These are phyloP conservation scores for Coelastrella sp. DNA, from an alignment of 139 green algal genomes.

Conservation along the genomic window DNA sequence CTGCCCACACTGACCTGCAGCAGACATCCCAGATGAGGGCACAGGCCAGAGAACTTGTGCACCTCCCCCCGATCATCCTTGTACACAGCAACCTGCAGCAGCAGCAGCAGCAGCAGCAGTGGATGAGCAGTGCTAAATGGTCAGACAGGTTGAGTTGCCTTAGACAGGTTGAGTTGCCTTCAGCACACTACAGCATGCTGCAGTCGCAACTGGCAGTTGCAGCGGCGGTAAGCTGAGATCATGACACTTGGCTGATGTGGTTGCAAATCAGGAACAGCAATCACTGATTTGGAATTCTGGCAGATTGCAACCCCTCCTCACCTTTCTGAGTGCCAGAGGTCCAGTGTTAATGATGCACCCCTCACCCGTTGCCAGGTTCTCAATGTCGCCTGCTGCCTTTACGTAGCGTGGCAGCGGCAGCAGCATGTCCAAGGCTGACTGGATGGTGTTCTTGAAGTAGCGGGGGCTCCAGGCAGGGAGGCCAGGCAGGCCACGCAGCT, in stretches of 20 bases:
- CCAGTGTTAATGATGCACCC: slow-evolving; percentile 43
- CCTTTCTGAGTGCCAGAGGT: slow-evolving; percentile 36
- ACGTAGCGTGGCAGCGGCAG: slow-evolving; percentile 44
- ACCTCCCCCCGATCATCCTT: slow-evolving; percentile 43
- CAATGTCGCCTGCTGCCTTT: slow-evolving; percentile 34
- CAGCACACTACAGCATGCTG: too few relatives aligned
- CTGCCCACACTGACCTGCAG: slow-evolving; percentile 12
- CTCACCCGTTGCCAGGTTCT: slow-evolving; percentile 38
- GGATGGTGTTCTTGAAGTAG: slow-evolving; percentile 56
- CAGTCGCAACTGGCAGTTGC: too few relatives aligned
- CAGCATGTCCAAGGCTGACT: slow-evolving; percentile 50
- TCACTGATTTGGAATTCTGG: too few relatives aligned
- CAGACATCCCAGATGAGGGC: slow-evolving; percentile 50
- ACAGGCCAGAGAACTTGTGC: slow-evolving; percentile 44
- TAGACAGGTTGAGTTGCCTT: too few relatives aligned
- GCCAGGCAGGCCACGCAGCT: slow-evolving; percentile 48
- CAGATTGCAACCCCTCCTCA: not conserved
- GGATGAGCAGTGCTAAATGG: not conserved
- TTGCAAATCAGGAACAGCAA: too few relatives aligned
- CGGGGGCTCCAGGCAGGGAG: slow-evolving; percentile 35
- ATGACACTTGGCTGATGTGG: too few relatives aligned
- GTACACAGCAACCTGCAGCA: slow-evolving; percentile 53
- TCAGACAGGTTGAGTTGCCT: too few relatives aligned
- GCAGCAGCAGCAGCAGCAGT: not conserved
- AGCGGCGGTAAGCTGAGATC: too few relatives aligned